Evolutionary conservation across 108 stramenopile genomes (phyloP).

Genomic region (Nitzschia palea): DNA sequence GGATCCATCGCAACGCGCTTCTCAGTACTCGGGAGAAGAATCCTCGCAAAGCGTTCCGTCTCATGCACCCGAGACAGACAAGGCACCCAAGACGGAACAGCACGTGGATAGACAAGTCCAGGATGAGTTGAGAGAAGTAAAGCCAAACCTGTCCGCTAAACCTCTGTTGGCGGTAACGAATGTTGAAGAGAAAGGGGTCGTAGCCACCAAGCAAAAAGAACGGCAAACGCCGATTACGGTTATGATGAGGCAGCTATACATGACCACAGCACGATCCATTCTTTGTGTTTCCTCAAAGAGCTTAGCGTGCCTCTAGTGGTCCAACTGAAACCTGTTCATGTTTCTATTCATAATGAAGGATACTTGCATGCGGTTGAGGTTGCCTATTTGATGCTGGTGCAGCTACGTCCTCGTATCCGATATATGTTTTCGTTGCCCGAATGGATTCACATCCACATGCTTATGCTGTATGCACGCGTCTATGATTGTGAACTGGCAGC

Average conservation of each 20-base stretch:
- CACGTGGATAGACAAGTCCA: background rate
- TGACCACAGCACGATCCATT: background rate
- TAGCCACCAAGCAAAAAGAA: background rate
- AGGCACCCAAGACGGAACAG: background rate
- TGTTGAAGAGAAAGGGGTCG: background rate
- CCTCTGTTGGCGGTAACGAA: background rate
- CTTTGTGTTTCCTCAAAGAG: background rate
- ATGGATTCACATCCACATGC: slow-evolving; percentile 30
- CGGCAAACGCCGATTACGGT: background rate
- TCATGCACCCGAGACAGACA: background rate
- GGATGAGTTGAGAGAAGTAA: background rate
- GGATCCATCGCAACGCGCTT: background rate
- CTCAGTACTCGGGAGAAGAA: background rate
- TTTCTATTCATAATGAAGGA: slow-evolving; percentile 12
- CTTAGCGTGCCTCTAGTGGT: background rate
- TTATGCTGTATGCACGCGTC: slow-evolving; percentile 24
- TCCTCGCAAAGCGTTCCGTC: background rate
- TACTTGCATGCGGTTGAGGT: background rate
- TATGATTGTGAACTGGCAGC: slow-evolving; percentile 24
- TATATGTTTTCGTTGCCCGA: slow-evolving; percentile 27
- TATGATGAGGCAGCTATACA: background rate
- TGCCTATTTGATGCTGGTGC: slow-evolving; percentile 14
- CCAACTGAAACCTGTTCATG: background rate
- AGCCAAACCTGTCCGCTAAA: background rate
- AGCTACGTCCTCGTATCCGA: slow-evolving; percentile 9